phyloP scores from a whole-genome alignment of 192 early-diverging fungal species.

The Backusella tarrabulga region DNA sequence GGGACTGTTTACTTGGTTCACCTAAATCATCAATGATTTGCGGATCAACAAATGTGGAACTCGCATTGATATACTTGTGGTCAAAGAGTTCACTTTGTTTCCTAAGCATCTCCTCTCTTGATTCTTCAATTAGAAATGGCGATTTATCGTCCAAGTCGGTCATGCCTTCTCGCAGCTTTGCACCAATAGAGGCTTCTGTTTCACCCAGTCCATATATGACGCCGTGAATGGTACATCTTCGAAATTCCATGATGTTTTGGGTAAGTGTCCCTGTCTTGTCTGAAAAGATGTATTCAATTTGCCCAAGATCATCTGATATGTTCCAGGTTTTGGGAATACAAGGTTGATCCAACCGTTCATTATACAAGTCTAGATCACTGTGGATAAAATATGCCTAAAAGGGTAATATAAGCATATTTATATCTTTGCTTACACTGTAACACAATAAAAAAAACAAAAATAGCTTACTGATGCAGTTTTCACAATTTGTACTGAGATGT shows the following conservation, averaged over 20 bases:
- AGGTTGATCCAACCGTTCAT: conserved; percentile 50
- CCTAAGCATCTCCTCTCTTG: conserved; percentile 51
- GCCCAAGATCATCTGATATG: conserved; percentile 68
- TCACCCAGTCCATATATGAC: conserved; percentile 57
- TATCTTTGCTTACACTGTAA: neutral
- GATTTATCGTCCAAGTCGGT: conserved; percentile 5
- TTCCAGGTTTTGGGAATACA: conserved; percentile 70
- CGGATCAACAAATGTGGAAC: conserved; percentile 68
- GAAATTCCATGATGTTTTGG: conserved; percentile 78
- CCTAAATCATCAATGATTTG: conserved; percentile 23
- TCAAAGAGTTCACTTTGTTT: conserved; percentile 54
- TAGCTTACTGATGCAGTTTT: conserved; percentile 30
- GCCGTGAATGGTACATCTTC: conserved; percentile 63
- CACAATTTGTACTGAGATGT: conserved; percentile 89
- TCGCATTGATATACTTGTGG: conserved; percentile 59
- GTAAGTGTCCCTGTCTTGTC: conserved; percentile 85
- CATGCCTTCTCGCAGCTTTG: conserved; percentile 19
- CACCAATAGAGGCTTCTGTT: conserved; percentile 48
- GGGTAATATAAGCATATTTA: neutral
- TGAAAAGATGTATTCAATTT: conserved; percentile 78
- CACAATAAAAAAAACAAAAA: conserved; percentile 20
- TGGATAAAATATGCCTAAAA: conserved; percentile 67
- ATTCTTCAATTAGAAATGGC: conserved; percentile 23
- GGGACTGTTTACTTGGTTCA: conserved; percentile 7
- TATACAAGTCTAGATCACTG: conserved; percentile 63